Evolutionary conservation across 2,329 filamentous ascomycete species (phyloP), one percentile per base, ranked within the genome.

Genomic region (Aureobasidium sp.): DNA sequence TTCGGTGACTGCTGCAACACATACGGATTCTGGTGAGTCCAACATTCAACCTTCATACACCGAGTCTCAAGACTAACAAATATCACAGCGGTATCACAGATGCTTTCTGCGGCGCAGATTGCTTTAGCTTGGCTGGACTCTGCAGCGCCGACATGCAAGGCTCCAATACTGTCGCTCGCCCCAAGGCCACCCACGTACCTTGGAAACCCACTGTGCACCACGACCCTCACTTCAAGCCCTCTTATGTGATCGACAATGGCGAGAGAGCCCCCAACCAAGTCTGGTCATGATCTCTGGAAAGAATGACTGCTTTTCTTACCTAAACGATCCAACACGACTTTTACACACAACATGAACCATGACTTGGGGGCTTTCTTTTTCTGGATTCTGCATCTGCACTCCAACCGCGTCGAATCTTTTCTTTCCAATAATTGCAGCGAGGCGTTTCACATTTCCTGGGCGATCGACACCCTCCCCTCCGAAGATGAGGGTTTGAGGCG

Each of bases 251-350:
- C 7, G 60, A 61, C 50, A 61, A 61, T 33, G 60, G 60, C 31
- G 60, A 61, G 42, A 53, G 60, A 48, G 60, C 60, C 37, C 60
- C 60, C 50, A 61, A 61, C 60, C 60, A 61, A 56, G 60, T 61
- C 60, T 61, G 60, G 60, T 60, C 57, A 60, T 60, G 56, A 59
- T 49, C 33, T 35, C 27, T 57, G 53, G n/a, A n/a, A 50, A 29
- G 7, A 11, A 27, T 19, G 14, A 19, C 17, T 40, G 50, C 15
- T 29, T 56, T 3, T 17, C 14, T 15, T 44, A 8, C 22, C n/a
- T 56, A 4, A 44, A 56, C 27, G 52, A 56, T 42, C 37, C 24
- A 56, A 8, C 15, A 48, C 45, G 35, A 53, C 49, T 37, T 39
- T 15, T 40, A 33, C 48, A 33, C 29, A 44, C 24, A 48, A 48